Base-by-base conservation (phyloP, 2,329 filamentous ascomycete species). In the Ascocoryne sarcoides region DNA sequence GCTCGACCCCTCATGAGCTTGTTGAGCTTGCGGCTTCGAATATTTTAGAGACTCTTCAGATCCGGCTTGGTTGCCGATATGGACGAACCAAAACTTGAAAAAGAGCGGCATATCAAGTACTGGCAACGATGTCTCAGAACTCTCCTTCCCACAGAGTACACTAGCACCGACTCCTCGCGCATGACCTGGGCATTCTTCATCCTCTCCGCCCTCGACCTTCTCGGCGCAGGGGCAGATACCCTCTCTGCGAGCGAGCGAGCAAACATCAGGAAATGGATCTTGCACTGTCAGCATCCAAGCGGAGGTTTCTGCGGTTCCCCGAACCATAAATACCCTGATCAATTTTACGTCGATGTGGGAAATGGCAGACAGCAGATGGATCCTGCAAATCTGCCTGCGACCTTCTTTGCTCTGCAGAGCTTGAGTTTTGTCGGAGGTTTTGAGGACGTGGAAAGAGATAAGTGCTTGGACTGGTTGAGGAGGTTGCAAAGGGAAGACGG, bases 241-340 rank as follows among this genome's bases (percentile, higher is more conserved):
- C 69, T 72, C 32, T 69, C 79, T 7, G 59, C 75, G n/a, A 59
- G 66, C 1, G 30, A 65, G 1, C 50, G 60, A 8, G 68, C 72
- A 34, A 67, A 57, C 2, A 63, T 77, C 33, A 69, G 73, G n/a
- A 65, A 77, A 45, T 96, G 90, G 88, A 78, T 96, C 32, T 82
- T 96, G 45, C 71, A 73, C 32, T 87, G 89, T 56, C 90, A 95
- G 62, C 84, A 95, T 52, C 81, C 84, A 0, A 69, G 75, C 26
- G 92, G 92, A 19, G 92, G 92, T 12, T 96, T 98, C 64, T 82
- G 85, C 49, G 89, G 87, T 30, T 88, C 85, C 47, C 83, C 89
- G 2, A 85, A 73, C 63, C 60, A 93, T 70, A 49, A 47, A 8
- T 65, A 52, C 45, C 62, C 64, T 21, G 48, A 54, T 33, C 48